phyloP scores from a whole-genome alignment of 805 yeast species.

The Barnettozyma pratensis region DNA sequence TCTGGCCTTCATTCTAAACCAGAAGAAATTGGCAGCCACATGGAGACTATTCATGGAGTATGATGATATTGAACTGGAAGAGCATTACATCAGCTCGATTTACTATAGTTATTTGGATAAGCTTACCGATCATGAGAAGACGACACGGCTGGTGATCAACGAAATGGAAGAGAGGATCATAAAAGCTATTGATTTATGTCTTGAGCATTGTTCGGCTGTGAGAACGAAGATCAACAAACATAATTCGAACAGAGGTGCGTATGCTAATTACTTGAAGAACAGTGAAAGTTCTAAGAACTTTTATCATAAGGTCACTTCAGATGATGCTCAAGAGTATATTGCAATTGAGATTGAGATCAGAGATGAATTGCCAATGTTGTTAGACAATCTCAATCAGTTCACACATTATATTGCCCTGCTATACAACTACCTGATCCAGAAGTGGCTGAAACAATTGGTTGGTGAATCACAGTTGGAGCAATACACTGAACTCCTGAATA shows the following conservation, averaged over 20 bases:
- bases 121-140: constrained; percentile 23
- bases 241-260: constrained; percentile 29
- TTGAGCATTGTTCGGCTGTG: constrained; percentile 24
- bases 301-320: constrained; percentile 2
- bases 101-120: constrained; percentile 26
- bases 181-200: constrained; percentile 23
- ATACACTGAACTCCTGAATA: constrained; percentile 19
- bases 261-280: constrained; percentile 17
- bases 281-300: constrained; percentile 6
- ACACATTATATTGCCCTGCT: constrained; percentile 18
- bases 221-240: constrained; percentile 27
- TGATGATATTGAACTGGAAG: constrained; percentile 16
- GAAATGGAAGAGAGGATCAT: constrained; percentile 26
- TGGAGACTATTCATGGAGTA: constrained; percentile 29
- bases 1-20: constrained; percentile 8
- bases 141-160: constrained; percentile 23
- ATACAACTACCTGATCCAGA: constrained; percentile 20
- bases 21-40: constrained; percentile 15
- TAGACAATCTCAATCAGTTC: constrained; percentile 12
- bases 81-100: constrained; percentile 23
- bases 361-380: constrained; percentile 28
- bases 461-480: constrained; percentile 26
- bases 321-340: constrained; percentile 20
- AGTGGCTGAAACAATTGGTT: constrained; percentile 28
- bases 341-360: constrained; percentile 22